Base-by-base conservation (phyloP, 2,329 filamentous ascomycete species). In the Venturia nashicola region DNA sequence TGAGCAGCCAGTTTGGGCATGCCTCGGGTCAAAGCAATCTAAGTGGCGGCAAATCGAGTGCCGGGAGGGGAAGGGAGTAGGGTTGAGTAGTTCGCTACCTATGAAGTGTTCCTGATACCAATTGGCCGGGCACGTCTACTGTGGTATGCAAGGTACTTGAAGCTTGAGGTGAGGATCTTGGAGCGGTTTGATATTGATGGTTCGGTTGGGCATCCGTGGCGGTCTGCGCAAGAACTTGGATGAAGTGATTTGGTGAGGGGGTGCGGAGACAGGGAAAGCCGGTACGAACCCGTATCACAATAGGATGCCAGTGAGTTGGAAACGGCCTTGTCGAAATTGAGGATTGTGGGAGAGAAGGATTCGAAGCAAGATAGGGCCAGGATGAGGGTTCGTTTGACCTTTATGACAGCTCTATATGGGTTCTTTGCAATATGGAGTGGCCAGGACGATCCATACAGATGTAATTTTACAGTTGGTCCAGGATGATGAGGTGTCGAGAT, bases 161-260 rank as follows among this genome's bases (percentile, higher is more conserved):
- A 34, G 34, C 57, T 9, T 44, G 39, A 60, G 27, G 36, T 23
- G 43, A 11, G 42, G 2, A n/a, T 5, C 11, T 27, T 43, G 42
- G 20, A 60, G 42, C 23, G 39, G 59, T 60, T 42, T 60, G 59
- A 60, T 42, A n/a, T 60, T 60, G n/a, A 60, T 60, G 59, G 16
- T 27, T 27, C 39, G 59, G 23, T n/a, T 16, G 36, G 16, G 16
- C 42, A 42, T 27, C 59, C 39, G 20, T 43, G n/a, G 51, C 23
- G 42, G 39, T 18, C 2, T 18, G 2, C 18, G 39, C 36, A 16
- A 23, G 40, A 11, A 60, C 59, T 4, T 27, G 59, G 36, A 16
- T 7, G n/a, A 23, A 6, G 32, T 8, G 59, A 60, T 11, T 0
- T 18, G 20, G 16, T 14, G 39, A 27, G 27, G 14, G 27, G 20